Evolutionary conservation across 305 asterid species (phyloP), one percentile per base, ranked within the genome.

Genomic region (Rubia balearica): DNA sequence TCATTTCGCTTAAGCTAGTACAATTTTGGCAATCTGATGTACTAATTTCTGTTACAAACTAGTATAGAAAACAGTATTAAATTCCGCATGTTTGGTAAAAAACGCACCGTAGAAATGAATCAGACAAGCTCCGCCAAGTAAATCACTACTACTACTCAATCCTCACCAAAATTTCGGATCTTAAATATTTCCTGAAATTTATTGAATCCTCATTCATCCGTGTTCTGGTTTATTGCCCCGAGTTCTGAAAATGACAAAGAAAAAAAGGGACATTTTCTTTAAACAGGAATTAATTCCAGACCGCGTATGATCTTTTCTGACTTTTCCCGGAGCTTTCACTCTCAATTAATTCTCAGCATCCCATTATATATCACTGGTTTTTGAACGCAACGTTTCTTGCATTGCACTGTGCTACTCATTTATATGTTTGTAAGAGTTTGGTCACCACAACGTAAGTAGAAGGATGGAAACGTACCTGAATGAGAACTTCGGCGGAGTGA

Each of bases 401-500:
- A 30, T 30, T 30, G 33, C 33, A 30, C 1, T 48, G 13, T 0
- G n/a, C 0, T 48, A 12, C 14, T 12, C 53, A 48, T 48, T 48
- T n/a, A n/a, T 0, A 48, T 48, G 22, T 5, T 51, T 17, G 22
- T 13, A 14, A 12, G 3, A 51, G 17, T 51, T 17, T 51, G 57
- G 57, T 4, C 57, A 17, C 9, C 1, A 51, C 33, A 30, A 30
- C 33, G 33, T 30, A 7, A 6, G 57, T 51, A 5, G 0, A 17
- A 60, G 40, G 33, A 91, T 92, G 98, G 97, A 93, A 90, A 86
- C 73, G 64, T 85, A 90, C 65, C 76, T 90, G 88, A 89, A 91
- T 67, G 96, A 89, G 66, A 87, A 89, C 62, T 93, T 83, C 71
- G 87, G 98, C 86, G 96, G 87, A 16, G 86, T 93, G 65, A 78